These are phyloP conservation scores for Clathrospora elynae DNA, from an alignment of 2,329 filamentous ascomycete species.

Conservation along the genomic window DNA sequence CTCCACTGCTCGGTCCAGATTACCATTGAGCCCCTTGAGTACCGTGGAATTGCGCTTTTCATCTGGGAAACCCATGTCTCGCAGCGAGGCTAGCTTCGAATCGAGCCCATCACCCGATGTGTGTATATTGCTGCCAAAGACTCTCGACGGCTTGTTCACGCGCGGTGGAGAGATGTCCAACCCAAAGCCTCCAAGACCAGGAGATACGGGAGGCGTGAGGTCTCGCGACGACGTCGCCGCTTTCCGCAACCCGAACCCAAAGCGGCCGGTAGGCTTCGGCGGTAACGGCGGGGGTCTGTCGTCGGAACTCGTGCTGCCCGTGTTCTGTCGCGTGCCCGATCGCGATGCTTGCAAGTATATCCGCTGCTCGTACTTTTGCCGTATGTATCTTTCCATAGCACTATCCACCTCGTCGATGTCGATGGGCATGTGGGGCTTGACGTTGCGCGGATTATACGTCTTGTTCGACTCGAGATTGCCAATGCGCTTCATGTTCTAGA, in stretches of 20 bases:
- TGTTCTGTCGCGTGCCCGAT: constrained; percentile 58
- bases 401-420: constrained; percentile 92
- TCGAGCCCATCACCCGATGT: constrained; percentile 65
- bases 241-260: constrained; percentile 69
- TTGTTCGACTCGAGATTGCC: constrained; percentile 88
- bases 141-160: constrained; percentile 66
- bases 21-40: constrained; percentile 80
- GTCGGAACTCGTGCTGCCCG: constrained; percentile 62
- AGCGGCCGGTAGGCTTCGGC: constrained; percentile 64
- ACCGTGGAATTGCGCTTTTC: constrained; percentile 79
- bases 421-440: constrained; percentile 81
- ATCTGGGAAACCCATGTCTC: constrained; percentile 91
- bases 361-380: constrained; percentile 85
- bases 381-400: constrained; percentile 92
- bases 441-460: constrained; percentile 83
- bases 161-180: constrained; percentile 47
- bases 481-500: constrained; percentile 88
- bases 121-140: constrained; percentile 71
- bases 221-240: constrained; percentile 72
- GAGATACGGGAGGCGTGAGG: constrained; percentile 52
- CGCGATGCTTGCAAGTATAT: constrained; percentile 52
- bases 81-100: constrained; percentile 74
- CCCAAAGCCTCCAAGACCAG: constrained; percentile 41
- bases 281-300: constrained; percentile 63
- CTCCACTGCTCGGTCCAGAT: constrained; percentile 85